These are phyloP conservation scores for Aspergillus sclerotialis DNA, from an alignment of 2,329 filamentous ascomycete genomes.

Conservation along the genomic window DNA sequence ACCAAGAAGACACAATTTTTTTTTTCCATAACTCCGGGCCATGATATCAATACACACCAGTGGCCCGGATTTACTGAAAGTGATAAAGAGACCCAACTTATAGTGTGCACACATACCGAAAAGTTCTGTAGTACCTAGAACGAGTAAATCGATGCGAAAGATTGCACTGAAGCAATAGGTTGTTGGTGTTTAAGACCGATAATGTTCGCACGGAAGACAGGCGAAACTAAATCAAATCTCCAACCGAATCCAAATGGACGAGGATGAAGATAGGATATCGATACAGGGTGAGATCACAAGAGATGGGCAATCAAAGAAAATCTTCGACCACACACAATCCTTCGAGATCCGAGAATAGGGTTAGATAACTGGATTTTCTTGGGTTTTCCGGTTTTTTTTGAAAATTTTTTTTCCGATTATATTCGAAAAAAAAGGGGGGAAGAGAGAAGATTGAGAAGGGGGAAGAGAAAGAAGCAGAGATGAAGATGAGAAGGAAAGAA, in stretches of 20 bases:
- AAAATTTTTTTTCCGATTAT: conserved; percentile 23
- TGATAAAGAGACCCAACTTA: too few species aligned
- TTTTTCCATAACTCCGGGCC: too few species aligned
- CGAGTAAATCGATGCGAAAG: conserved; percentile 14
- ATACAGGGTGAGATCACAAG: conserved; percentile 10
- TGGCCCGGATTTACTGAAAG: too few species aligned
- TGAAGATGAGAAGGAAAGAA: conserved; percentile 21
- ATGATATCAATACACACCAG: too few species aligned
- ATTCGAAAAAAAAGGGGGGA: conserved; percentile 26
- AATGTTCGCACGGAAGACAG: neutral
- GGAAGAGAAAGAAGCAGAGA: conserved; percentile 14
- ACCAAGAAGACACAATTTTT: neutral
- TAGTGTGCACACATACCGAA: neutral
- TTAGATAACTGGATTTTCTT: conserved; percentile 24
- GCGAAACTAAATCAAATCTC: conserved; percentile 4
- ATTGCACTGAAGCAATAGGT: conserved; percentile 10
- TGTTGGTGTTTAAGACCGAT: conserved; percentile 5
- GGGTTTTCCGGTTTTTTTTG: conserved; percentile 36
- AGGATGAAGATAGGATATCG: conserved; percentile 6
- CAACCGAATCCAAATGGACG: conserved; percentile 3
- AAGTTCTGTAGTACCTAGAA: neutral
- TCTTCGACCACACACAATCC: conserved; percentile 22
- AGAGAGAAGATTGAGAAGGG: conserved; percentile 18
- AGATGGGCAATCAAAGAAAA: conserved; percentile 20
- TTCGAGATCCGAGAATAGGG: conserved; percentile 21